A percentile compares a stretch with the other conserved stretches of the same genome.
Conservation (phyloP, 768 basidiomycete genomes). For the Hypholoma fasciculare region DNA sequence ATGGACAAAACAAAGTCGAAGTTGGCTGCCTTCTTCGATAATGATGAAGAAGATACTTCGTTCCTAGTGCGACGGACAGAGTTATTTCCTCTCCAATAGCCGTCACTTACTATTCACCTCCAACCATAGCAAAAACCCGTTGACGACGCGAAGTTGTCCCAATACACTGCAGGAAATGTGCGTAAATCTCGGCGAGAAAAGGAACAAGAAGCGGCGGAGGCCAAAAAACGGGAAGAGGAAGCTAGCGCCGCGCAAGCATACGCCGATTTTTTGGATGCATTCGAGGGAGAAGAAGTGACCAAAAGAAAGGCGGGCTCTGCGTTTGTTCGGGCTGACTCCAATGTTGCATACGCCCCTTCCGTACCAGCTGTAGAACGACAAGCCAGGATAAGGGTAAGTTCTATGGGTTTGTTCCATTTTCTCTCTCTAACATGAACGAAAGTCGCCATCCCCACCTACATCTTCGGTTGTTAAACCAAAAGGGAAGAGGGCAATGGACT, state of each 20-base stretch:
- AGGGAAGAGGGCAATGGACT: slow-evolving; percentile 95
- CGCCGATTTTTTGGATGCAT: slow-evolving; percentile 82
- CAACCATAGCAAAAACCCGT: slow-evolving; percentile 78
- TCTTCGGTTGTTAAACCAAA: slow-evolving; percentile 66
- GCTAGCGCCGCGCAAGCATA: slow-evolving; percentile 76
- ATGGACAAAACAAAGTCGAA: slow-evolving; percentile 73
- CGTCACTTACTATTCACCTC: slow-evolving; percentile 60
- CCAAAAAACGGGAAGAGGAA: slow-evolving; percentile 84
- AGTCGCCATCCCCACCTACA: slow-evolving; percentile 63
- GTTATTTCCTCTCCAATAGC: slow-evolving; percentile 53
- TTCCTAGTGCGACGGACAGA: slow-evolving; percentile 91
- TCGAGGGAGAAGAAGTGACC: slow-evolving; percentile 66
- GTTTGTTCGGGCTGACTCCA: slow-evolving; percentile 66
- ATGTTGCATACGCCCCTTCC: slow-evolving; percentile 45
- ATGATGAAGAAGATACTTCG: slow-evolving; percentile 82
- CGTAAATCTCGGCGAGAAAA: slow-evolving; percentile 91
- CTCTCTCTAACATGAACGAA: background rate
- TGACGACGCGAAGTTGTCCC: slow-evolving; percentile 82
- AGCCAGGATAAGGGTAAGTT: slow-evolving; percentile 12
- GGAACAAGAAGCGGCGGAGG: slow-evolving; percentile 91
- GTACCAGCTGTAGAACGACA: slow-evolving; percentile 20
- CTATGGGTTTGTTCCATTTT: background rate
- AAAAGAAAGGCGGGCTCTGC: slow-evolving; percentile 50
- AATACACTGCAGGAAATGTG: slow-evolving; percentile 82
- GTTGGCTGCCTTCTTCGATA: slow-evolving; percentile 81